These are phyloP conservation scores for Umbelopsis vinacea DNA, from an alignment of 192 early-diverging fungal species.

Conservation along the genomic window DNA sequence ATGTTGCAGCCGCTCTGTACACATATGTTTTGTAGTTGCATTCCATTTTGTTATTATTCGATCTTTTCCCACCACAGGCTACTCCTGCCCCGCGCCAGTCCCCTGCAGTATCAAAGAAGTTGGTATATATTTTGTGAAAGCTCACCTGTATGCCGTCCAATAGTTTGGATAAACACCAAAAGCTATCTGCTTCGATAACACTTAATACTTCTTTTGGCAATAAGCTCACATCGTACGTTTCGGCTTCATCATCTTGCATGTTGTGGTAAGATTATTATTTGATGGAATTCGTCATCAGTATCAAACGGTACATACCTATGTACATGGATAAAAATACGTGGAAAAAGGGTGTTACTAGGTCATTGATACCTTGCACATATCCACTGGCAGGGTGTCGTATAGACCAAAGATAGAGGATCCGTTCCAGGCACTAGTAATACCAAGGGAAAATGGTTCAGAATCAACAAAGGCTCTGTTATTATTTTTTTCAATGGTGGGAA, in stretches of 20 bases:
- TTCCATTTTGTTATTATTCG: not conserved
- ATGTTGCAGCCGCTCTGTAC: not conserved
- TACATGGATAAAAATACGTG: slow-evolving; percentile 84
- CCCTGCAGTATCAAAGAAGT: slow-evolving; percentile 14
- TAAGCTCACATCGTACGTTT: slow-evolving; percentile 53
- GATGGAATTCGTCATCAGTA: not conserved
- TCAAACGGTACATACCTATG: slow-evolving; percentile 52
- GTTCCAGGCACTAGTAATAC: slow-evolving; percentile 74
- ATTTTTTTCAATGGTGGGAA: no score
- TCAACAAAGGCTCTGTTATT: no score
- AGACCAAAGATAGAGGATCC: slow-evolving; percentile 96
- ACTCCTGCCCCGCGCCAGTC: slow-evolving; percentile 23
- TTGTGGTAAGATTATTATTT: slow-evolving; percentile 1
- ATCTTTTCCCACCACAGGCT: not conserved
- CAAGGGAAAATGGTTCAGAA: not conserved
- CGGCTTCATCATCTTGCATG: slow-evolving; percentile 55
- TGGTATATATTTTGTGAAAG: not conserved
- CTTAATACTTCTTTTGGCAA: slow-evolving; percentile 58
- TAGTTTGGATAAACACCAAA: slow-evolving; percentile 96
- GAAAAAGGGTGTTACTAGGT: slow-evolving; percentile 95
- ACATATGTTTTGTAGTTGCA: not conserved
- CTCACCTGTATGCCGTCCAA: slow-evolving; percentile 93
- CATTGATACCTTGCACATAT: slow-evolving; percentile 99
- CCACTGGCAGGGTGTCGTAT: slow-evolving; percentile 98
- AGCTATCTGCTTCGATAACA: slow-evolving; percentile 92